phyloP scores from a whole-genome alignment of 805 yeast species.

The Kodamaea leandrae region DNA sequence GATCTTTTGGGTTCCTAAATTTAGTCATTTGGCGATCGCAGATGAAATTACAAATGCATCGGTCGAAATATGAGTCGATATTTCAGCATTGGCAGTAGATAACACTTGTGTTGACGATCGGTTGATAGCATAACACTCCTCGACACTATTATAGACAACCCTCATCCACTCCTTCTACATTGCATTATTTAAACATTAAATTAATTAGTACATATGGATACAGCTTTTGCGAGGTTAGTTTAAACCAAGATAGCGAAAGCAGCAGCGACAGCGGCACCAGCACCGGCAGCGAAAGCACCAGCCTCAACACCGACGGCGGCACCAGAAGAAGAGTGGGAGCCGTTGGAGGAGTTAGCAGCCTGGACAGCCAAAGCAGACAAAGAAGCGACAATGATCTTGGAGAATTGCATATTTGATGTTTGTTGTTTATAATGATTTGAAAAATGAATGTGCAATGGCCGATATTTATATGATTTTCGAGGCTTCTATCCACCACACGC shows the following conservation, averaged over 20 bases:
- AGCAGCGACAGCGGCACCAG: conserved; percentile 14
- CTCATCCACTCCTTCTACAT: background rate
- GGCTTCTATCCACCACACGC: background rate
- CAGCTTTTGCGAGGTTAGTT: too few relatives aligned
- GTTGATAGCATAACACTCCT: too few relatives aligned
- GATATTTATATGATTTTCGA: background rate
- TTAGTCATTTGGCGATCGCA: too few relatives aligned
- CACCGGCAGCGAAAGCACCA: conserved; percentile 12
- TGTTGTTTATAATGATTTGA: background rate
- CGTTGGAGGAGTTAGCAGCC: conserved; percentile 20
- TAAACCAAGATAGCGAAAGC: conserved; percentile 13
- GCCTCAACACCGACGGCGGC: conserved; percentile 17
- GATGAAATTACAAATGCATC: too few relatives aligned
- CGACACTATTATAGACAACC: too few relatives aligned
- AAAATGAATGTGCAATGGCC: background rate
- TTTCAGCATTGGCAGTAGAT: too few relatives aligned
- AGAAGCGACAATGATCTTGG: conserved; percentile 18
- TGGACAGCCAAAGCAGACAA: conserved; percentile 21
- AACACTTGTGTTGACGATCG: too few relatives aligned
- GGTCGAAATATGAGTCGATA: too few relatives aligned
- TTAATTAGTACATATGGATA: background rate
- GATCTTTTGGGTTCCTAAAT: too few relatives aligned
- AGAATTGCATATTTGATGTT: conserved; percentile 18
- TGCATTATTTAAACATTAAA: background rate
- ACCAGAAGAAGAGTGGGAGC: conserved; percentile 9